Conservation (phyloP, 495 filamentous ascomycete species). For the Lentithecium fluviatile region DNA sequence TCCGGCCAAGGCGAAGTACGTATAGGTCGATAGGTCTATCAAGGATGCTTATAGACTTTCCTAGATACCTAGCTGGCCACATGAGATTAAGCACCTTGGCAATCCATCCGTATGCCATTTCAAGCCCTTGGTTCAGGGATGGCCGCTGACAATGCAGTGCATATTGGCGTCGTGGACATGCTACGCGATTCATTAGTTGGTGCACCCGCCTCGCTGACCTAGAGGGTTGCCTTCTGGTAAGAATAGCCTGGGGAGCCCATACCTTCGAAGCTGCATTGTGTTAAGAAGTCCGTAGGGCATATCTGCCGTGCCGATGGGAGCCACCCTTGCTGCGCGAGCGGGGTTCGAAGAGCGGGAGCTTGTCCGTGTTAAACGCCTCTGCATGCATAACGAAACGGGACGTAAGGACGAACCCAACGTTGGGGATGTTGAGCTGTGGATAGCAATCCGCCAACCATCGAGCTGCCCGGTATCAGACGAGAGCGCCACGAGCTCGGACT, state of each 20-base stretch:
- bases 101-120: conserved; percentile 18
- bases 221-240: conserved; percentile 9
- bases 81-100: conserved; percentile 30
- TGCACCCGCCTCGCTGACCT: conserved; percentile 29
- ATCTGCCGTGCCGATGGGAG: conserved; percentile 25
- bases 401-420: neutral
- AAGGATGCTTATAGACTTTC: neutral
- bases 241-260: neutral
- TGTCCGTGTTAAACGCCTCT: conserved; percentile 11
- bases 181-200: conserved; percentile 21
- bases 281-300: conserved; percentile 3
- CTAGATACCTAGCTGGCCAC: conserved; percentile 21
- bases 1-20: conserved; percentile 27
- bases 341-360: conserved; percentile 23
- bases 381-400: neutral
- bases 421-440: conserved; percentile 19
- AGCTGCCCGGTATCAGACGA: conserved; percentile 5
- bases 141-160: neutral
- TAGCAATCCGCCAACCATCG: conserved; percentile 10
- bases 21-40: neutral
- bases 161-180: conserved; percentile 32
- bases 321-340: conserved; percentile 11
- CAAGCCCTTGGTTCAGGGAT: neutral
- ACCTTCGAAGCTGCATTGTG: neutral
- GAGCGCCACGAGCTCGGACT: conserved; percentile 9